Conservation (phyloP, 257 asterid species). For the Misopates orontium region DNA sequence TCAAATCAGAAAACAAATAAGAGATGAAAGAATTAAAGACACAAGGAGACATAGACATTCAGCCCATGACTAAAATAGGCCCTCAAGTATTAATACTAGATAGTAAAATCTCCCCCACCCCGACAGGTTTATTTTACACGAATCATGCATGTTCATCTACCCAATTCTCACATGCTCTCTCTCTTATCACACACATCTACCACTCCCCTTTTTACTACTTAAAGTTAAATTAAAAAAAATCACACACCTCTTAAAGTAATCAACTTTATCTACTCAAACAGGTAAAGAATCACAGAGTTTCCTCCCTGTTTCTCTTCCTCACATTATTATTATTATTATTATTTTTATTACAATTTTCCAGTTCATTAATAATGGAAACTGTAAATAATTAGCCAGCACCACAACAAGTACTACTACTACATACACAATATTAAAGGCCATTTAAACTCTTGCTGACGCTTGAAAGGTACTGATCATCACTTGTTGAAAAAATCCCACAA, state of each 20-base stretch:
- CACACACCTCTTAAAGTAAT: not conserved
- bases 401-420: too few relatives aligned
- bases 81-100: conserved; percentile 33
- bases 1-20: too few relatives aligned
- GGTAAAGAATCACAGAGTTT: conserved; percentile 43
- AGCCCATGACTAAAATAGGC: conserved; percentile 36
- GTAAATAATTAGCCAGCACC: not conserved
- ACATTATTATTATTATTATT: not conserved
- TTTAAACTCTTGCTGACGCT: conserved; percentile 16
- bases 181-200: conserved; percentile 14
- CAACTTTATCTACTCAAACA: conserved; percentile 23
- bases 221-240: not conserved
- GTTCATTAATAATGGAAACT: conserved; percentile 19
- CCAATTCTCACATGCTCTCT: conserved; percentile 66
- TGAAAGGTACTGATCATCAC: conserved; percentile 39
- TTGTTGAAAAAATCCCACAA: not conserved
- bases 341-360: conserved; percentile 28
- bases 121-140: conserved; percentile 49
- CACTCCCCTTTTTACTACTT: conserved; percentile 24
- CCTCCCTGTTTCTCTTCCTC: conserved; percentile 45
- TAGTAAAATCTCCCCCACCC: conserved; percentile 27
- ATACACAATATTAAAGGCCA: conserved; percentile 34
- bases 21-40: not conserved
- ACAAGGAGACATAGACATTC: conserved; percentile 13
- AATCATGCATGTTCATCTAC: conserved; percentile 51